phyloP scores from a whole-genome alignment of 2,329 filamentous ascomycete genomes.

The Coniochaeta sp. region DNA sequence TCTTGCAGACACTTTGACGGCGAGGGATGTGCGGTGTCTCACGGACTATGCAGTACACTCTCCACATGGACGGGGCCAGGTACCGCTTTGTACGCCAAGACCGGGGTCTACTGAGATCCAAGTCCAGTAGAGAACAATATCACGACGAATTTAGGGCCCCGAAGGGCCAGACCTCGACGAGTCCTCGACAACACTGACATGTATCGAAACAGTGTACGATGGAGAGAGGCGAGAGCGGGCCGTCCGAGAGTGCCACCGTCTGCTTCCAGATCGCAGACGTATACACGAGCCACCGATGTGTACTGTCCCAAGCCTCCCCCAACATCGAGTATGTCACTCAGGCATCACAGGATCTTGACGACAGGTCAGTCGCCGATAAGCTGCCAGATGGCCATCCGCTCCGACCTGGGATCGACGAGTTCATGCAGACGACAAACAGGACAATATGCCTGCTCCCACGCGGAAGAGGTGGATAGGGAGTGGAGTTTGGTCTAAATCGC shows the following conservation, averaged over 20 bases:
- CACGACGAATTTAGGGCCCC: background rate
- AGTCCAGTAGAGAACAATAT: background rate
- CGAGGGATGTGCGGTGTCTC: background rate
- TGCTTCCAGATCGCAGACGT: background rate
- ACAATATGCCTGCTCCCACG: background rate
- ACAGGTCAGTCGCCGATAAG: background rate
- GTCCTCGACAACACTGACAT: background rate
- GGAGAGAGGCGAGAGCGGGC: background rate
- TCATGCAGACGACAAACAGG: background rate
- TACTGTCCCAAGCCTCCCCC: background rate
- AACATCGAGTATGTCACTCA: background rate
- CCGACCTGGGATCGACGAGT: background rate
- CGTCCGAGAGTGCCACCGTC: background rate
- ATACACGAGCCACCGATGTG: background rate
- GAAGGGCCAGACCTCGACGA: background rate
- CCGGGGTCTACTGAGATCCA: background rate
- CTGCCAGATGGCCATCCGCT: background rate
- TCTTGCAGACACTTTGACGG: background rate
- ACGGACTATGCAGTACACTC: background rate
- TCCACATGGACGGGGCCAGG: background rate
- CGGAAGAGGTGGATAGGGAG: background rate
- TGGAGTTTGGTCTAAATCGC: background rate
- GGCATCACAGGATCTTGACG: background rate
- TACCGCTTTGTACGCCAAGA: background rate
- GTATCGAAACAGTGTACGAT: background rate